These are phyloP conservation scores for Berberis thunbergii DNA, from an alignment of 164 flowering plant species.

Conservation along the genomic window DNA sequence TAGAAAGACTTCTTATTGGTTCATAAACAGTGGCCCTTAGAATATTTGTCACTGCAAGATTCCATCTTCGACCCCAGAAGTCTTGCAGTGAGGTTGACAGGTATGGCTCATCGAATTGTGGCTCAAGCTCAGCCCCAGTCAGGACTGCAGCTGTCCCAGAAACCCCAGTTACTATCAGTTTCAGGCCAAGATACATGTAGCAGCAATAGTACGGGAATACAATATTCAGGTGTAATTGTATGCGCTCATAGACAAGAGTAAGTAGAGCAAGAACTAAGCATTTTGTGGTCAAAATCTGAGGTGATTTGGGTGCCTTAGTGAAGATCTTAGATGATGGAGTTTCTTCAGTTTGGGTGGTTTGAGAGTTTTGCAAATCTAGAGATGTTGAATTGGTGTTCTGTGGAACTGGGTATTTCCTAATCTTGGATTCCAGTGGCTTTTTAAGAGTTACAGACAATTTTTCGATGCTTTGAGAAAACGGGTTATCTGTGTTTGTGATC, in stretches of 20 bases:
- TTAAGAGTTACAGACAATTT: not conserved
- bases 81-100: not conserved
- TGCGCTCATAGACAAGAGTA: constrained; percentile 16
- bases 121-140: not conserved
- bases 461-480: not conserved
- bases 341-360: not conserved
- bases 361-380: no score
- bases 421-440: no score
- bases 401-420: not conserved
- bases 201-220: constrained; percentile 16
- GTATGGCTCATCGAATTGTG: constrained; percentile 1
- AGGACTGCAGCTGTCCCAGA: not conserved
- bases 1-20: not conserved
- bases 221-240: constrained; percentile 18
- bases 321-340: not conserved
- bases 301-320: constrained; percentile 8
- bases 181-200: constrained; percentile 4
- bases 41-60: not conserved
- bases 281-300: constrained; percentile 20
- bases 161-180: not conserved
- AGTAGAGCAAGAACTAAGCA: constrained; percentile 10
- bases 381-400: no score
- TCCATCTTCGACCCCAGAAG: no score
- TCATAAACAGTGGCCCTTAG: not conserved
- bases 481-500: not conserved